Conservation (phyloP, 2,329 filamentous ascomycete genomes). For the Fusarium brevicatenulatum region DNA sequence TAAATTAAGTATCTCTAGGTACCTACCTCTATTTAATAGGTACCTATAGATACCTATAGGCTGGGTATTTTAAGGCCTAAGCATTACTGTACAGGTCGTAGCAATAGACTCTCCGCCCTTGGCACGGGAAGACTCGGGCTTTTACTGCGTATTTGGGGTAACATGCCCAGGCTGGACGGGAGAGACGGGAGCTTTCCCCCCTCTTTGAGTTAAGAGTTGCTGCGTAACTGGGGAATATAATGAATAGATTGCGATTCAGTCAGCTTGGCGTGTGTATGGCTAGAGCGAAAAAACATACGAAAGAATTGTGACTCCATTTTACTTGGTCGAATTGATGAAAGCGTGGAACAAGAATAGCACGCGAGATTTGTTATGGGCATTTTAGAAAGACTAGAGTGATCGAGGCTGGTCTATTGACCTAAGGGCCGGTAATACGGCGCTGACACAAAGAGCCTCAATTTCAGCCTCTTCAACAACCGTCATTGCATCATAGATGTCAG, state of each 20-base stretch:
- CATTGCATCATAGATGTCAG: neutral
- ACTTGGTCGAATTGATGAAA: neutral
- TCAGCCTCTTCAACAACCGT: neutral
- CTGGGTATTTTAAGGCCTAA: too few relatives aligned
- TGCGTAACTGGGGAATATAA: neutral
- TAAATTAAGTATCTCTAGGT: too few relatives aligned
- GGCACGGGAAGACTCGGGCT: neutral
- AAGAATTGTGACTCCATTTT: neutral
- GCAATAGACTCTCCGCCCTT: neutral
- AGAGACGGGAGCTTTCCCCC: neutral
- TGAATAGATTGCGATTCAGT: neutral
- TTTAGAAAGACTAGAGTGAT: too few relatives aligned
- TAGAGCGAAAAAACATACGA: neutral
- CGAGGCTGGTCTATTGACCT: neutral
- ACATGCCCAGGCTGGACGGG: neutral
- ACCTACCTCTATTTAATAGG: too few relatives aligned
- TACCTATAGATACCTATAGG: too few relatives aligned
- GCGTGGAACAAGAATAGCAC: neutral
- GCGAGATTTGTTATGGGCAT: neutral
- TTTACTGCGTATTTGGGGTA: neutral
- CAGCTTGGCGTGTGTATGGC: neutral
- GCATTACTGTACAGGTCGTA: neutral
- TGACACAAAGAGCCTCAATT: neutral
- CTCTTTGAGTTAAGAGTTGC: too few relatives aligned
- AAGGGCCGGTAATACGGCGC: neutral